These are phyloP conservation scores for Trametes gibbosa DNA, from an alignment of 768 basidiomycete species.

Conservation along the genomic window DNA sequence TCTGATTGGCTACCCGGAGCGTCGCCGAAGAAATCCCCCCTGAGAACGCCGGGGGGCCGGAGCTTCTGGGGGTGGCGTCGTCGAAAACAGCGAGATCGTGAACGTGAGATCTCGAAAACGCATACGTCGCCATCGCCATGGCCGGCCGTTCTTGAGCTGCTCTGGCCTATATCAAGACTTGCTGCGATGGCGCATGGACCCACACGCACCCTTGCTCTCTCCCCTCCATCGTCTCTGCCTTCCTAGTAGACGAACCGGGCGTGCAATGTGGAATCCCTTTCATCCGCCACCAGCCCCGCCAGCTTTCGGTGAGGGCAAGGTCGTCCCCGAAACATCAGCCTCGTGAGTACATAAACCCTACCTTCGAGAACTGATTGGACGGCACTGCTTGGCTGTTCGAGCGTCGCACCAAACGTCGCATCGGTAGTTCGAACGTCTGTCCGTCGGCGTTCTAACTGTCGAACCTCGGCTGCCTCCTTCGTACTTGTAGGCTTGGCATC, in stretches of 20 bases:
- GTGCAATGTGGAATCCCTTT: slow-evolving; percentile 36
- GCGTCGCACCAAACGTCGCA: neutral
- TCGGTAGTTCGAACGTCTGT: too few species aligned
- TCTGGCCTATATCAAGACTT: neutral
- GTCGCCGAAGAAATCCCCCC: neutral
- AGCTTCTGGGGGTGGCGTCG: neutral
- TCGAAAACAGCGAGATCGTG: neutral
- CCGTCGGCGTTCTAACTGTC: too few species aligned
- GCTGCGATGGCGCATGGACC: neutral
- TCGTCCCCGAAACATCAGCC: slow-evolving; percentile 40
- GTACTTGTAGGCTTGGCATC: neutral
- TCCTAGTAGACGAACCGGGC: neutral
- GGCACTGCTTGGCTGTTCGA: neutral
- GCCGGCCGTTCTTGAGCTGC: neutral
- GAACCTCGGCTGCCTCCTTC: neutral
- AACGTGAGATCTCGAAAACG: neutral
- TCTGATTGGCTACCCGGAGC: neutral
- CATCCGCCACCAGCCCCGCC: slow-evolving; percentile 47
- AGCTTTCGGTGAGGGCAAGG: slow-evolving; percentile 44
- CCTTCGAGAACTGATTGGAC: neutral
- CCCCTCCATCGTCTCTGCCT: neutral
- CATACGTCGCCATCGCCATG: neutral
- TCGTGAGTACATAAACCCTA: slow-evolving; percentile 28
- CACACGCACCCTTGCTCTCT: neutral
- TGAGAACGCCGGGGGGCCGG: too few species aligned